These are phyloP conservation scores for Schizosaccharomyces osmophilus DNA, from an alignment of 805 yeast species.

Conservation along the genomic window DNA sequence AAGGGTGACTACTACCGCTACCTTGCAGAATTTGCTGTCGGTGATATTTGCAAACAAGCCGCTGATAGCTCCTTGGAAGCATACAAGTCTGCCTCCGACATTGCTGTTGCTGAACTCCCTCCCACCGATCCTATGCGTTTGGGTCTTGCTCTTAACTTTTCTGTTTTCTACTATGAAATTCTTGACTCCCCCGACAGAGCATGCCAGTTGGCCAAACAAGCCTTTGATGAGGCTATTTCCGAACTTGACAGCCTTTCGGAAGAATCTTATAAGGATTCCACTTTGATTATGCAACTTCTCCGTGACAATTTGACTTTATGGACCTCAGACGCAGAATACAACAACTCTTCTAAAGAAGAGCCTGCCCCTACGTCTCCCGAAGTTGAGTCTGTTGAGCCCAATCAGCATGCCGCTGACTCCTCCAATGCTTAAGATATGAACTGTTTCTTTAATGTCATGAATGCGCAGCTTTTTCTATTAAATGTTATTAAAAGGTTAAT, in stretches of 20 bases:
- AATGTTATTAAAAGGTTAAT: no score
- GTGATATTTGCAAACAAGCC: conserved; percentile 77
- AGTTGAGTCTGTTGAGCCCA: not conserved
- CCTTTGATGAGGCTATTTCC: conserved; percentile 96
- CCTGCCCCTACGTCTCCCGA: conserved; percentile 11
- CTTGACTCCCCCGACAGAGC: conserved; percentile 97
- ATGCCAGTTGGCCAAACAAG: conserved; percentile 95
- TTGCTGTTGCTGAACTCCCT: conserved; percentile 87
- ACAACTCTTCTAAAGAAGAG: conserved; percentile 34
- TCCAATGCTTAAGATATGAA: not conserved
- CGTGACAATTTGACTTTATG: conserved; percentile 96
- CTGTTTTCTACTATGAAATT: conserved; percentile 94
- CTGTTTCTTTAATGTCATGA: not conserved
- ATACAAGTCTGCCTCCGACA: conserved; percentile 85
- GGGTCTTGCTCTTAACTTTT: conserved; percentile 92
- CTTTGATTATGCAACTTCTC: conserved; percentile 94
- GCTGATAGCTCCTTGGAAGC: conserved; percentile 84
- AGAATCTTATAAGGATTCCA: conserved; percentile 95
- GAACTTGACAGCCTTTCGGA: conserved; percentile 92
- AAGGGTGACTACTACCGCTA: conserved; percentile 99
- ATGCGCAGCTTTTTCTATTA: no score
- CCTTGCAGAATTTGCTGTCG: conserved; percentile 84
- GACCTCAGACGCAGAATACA: conserved; percentile 83
- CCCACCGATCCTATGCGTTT: conserved; percentile 97
- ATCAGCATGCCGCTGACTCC: not conserved